Percentiles rank a stretch among this genome's conserved stretches.
phyloP scores from a whole-genome alignment of 2,329 filamentous ascomycete genomes.

The Escovopsis sp. region DNA sequence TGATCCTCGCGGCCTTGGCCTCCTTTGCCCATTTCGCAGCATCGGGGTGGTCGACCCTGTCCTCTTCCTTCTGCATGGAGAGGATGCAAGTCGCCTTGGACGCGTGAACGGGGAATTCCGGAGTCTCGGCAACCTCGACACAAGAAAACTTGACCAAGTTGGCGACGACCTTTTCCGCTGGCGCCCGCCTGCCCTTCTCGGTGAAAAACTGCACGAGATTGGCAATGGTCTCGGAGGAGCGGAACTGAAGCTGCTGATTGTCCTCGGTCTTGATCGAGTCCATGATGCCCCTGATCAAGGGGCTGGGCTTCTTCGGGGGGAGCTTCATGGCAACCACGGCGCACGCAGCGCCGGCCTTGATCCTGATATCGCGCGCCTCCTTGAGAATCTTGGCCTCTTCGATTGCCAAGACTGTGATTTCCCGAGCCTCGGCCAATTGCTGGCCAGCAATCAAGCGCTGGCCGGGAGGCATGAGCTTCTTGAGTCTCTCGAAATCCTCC shows the following conservation, averaged over 20 bases:
- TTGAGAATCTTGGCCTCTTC: conserved; percentile 68
- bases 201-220: conserved; percentile 78
- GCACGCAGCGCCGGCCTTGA: conserved; percentile 74
- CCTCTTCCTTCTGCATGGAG: conserved; percentile 93
- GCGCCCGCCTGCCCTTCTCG: conserved; percentile 60
- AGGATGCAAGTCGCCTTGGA: conserved; percentile 66
- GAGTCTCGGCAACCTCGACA: conserved; percentile 93
- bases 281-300: conserved; percentile 94
- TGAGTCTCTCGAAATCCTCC: conserved; percentile 75
- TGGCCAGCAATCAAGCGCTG: conserved; percentile 74
- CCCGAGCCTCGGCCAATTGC: conserved; percentile 62
- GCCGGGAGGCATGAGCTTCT: conserved; percentile 75
- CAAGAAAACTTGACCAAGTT: conserved; percentile 97
- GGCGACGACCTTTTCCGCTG: conserved; percentile 88
- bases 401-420: conserved; percentile 56
- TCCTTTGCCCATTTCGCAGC: conserved; percentile 81
- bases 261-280: conserved; percentile 95
- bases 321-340: conserved; percentile 77
- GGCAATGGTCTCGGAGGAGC: conserved; percentile 74
- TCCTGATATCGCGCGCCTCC: conserved; percentile 67
- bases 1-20: conserved; percentile 77
- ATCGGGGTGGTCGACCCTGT: conserved; percentile 82
- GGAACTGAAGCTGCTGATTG: conserved; percentile 72
- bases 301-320: conserved; percentile 84
- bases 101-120: conserved; percentile 79